Percentiles rank a stretch among this genome's conserved stretches.
Evolutionary conservation across 179 eudicot species (phyloP).

Genomic region (Heliamphora pulchella): DNA sequence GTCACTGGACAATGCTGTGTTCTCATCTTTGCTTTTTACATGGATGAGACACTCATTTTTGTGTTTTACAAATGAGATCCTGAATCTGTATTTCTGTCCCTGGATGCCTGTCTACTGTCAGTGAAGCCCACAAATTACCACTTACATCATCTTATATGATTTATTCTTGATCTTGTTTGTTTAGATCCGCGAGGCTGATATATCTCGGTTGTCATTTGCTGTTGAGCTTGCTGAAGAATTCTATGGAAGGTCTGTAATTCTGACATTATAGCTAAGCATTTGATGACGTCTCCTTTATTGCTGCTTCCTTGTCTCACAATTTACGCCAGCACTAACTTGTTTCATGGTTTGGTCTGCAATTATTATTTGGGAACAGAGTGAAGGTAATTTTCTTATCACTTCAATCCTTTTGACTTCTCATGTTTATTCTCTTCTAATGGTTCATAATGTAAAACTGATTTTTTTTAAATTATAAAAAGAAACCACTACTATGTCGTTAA

Average conservation of each 20-base stretch:
- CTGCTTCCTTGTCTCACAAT: too few species aligned
- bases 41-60: not conserved
- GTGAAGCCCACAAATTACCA: not conserved
- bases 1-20: not conserved
- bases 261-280: conserved; percentile 5
- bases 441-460: not conserved
- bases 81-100: not conserved
- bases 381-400: conserved; percentile 50
- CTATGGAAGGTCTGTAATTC: conserved; percentile 71
- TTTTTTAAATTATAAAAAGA: not conserved
- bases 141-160: not conserved
- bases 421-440: not conserved
- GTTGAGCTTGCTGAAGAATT: conserved; percentile 99
- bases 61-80: not conserved
- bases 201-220: conserved; percentile 89
- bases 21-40: not conserved
- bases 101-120: not conserved
- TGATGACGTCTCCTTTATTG: not conserved
- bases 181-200: conserved; percentile 94
- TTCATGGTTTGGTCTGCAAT: conserved; percentile 18
- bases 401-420: not conserved
- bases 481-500: not conserved
- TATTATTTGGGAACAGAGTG: conserved; percentile 49
- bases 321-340: conserved; percentile 26
- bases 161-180: conserved; percentile 12